Evolutionary conservation across 2,329 filamentous ascomycete species (phyloP), one percentile per base, ranked within the genome.

Genomic region (Gaeumannomyces sp.): DNA sequence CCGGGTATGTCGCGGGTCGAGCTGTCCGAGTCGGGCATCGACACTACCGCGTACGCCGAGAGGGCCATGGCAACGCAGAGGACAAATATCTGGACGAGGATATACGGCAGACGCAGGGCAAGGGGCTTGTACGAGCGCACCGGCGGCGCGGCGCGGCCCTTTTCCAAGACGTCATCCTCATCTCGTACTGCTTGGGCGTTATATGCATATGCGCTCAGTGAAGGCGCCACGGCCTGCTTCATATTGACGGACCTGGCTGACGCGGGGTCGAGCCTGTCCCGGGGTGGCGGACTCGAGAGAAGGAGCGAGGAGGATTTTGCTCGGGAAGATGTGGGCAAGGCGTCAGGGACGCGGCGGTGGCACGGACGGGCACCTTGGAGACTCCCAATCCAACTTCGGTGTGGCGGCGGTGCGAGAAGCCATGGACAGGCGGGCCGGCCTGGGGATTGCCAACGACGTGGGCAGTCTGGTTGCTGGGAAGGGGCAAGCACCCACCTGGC

Each of bases 81-180:
- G 3, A 75, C 27, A 1, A 68, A 35, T 27, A 75, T 71, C 60
- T 72, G 65, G 38, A 45, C 27, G 1, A 64, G 53, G 60, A 76
- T 70, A 60, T 76, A 76, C 3, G 73, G 73, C 74, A 74, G 75
- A 66, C 70, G 69, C 63, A 76, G 65, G 25, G 74, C 68, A 61
- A 68, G 73, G 1, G 75, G 75, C 63, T 72, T 72, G 67, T 76
- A 75, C 67, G 73, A 69, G 1, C 72, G 70, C n/a, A 62, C 50
- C 28, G 14, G 22, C 29, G 16, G 64, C 28, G 25, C 38, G 14
- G 25, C 60, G 4, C 63, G 25, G 25, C 38, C 64, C 19, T 38
- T 16, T 38, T 57, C 22, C 27, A 60, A 53, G 35, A 35, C 60
- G 16, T 72, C 68, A 58, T 73, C 68, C 60, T 70, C 61, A 35